Base-by-base conservation (phyloP, 495 filamentous ascomycete species). In the Xylaria bambusicola region DNA sequence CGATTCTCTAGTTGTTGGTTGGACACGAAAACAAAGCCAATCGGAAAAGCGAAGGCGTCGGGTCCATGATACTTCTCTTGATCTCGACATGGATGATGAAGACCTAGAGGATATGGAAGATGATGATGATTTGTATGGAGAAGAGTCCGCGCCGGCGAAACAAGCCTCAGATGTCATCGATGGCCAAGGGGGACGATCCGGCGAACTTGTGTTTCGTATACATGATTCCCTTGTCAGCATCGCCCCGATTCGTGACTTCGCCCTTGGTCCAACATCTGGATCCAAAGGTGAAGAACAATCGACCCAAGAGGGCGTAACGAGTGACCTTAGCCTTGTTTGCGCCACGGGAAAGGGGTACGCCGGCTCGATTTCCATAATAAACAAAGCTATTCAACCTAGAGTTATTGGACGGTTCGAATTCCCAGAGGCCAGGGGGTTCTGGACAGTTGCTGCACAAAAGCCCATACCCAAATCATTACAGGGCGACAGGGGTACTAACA, bases 1-100 rank as follows among this genome's bases (percentile, higher is more conserved):
- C n/a, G 89, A 97, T 64, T 94, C 94, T 0, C 63, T 90, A 6
- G 76, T 99, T 33, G 69, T 98, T 35, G 86, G 87, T 46, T 97
- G 92, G 89, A 83, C 83, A 40, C 82, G 83, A 23, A 86, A 67
- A 67, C 83, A 61, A 66, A 74, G 67, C 4, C 78, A 82, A 47
- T 64, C 74, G n/a, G 76, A 82, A 26, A 85, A 84, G 45, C 80
- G 77, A 49, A 81, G 80, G 24, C 60, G 69, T 4, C 67, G 72
- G 44, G 51, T 71, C 6, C 64, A 72, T 5, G 77, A 79, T 18
- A 36, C 62, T 2, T 62, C 62, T 17, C 36, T 72, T 38, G 70
- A 68, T 17, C 47, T 77, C 13, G 71, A 79, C 49, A 82, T 86
- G 33, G 84, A 87, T 21, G 82, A 86, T 41, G 80, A 82, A 20